A percentile compares a stretch with the other conserved stretches of the same genome.
phyloP scores from a whole-genome alignment of 352 stramenopile species.

The Globisporangium recalcitrans region DNA sequence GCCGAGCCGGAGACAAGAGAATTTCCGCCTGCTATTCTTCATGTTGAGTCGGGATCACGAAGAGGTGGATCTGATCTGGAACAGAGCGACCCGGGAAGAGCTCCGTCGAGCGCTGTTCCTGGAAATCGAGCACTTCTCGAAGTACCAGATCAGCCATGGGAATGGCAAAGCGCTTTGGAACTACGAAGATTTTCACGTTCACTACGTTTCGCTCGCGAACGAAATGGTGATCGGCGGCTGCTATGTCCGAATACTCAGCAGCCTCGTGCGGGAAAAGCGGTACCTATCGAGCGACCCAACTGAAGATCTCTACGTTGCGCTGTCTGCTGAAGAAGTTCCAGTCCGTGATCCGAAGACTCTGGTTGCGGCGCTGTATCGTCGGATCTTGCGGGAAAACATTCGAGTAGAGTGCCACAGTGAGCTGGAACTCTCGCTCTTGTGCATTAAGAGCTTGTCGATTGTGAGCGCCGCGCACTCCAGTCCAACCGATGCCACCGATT shows the following conservation, averaged over 20 bases:
- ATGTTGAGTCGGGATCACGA: slow-evolving; percentile 90
- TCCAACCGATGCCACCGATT: slow-evolving; percentile 31
- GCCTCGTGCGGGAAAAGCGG: slow-evolving; percentile 35
- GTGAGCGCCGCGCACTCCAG: slow-evolving; percentile 47
- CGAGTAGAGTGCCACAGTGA: slow-evolving; percentile 62
- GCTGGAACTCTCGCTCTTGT: slow-evolving; percentile 53
- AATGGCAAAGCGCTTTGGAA: slow-evolving; percentile 91
- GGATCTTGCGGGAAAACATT: slow-evolving; percentile 73
- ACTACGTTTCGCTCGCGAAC: slow-evolving; percentile 83
- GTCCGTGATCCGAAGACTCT: slow-evolving; percentile 47
- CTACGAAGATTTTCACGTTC: slow-evolving; percentile 92
- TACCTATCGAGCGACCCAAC: slow-evolving; percentile 37
- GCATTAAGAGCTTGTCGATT: slow-evolving; percentile 58
- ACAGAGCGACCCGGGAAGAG: slow-evolving; percentile 83
- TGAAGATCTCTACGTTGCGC: slow-evolving; percentile 51
- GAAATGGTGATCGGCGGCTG: slow-evolving; percentile 88
- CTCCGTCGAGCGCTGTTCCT: slow-evolving; percentile 78
- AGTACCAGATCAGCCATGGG: slow-evolving; percentile 61
- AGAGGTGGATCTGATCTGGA: slow-evolving; percentile 93
- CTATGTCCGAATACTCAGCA: slow-evolving; percentile 80
- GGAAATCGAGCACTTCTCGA: slow-evolving; percentile 81
- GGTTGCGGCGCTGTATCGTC: slow-evolving; percentile 58
- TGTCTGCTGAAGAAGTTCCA: slow-evolving; percentile 50
- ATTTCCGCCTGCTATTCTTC: slow-evolving; percentile 95
- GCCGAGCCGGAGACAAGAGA: slow-evolving; percentile 54